Evolutionary conservation across 2,329 filamentous ascomycete genomes (phyloP).

Genomic region (Aureobasidium sp.): DNA sequence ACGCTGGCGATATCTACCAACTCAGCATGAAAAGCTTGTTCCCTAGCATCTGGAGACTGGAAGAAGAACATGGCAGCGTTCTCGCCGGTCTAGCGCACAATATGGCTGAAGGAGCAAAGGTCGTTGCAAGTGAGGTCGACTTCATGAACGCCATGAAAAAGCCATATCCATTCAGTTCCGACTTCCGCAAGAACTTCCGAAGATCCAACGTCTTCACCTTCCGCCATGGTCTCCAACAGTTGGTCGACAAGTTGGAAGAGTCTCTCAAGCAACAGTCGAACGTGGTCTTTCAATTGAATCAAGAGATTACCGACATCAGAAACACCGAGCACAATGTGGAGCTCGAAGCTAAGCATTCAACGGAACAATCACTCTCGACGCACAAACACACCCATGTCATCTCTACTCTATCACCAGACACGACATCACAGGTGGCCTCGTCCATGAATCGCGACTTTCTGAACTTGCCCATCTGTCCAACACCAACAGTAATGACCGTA

Average conservation of each 20-base stretch:
- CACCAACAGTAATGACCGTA: conserved; percentile 75
- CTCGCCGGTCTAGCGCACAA: conserved; percentile 23
- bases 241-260: conserved; percentile 29
- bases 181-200: conserved; percentile 26
- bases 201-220: conserved; percentile 35
- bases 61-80: conserved; percentile 36
- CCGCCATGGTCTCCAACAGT: conserved; percentile 33
- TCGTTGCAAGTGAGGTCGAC: conserved; percentile 27
- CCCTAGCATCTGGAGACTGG: conserved; percentile 41
- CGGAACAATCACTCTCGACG: conserved; percentile 16
- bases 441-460: neutral
- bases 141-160: conserved; percentile 22
- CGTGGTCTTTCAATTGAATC: conserved; percentile 32
- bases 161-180: conserved; percentile 14
- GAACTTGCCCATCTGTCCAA: neutral
- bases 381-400: conserved; percentile 47
- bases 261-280: conserved; percentile 30
- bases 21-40: conserved; percentile 63
- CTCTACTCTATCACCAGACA: conserved; percentile 48
- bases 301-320: conserved; percentile 31
- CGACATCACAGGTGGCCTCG: conserved; percentile 32
- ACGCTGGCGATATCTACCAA: conserved; percentile 77
- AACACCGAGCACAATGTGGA: conserved; percentile 14
- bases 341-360: conserved; percentile 16
- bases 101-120: conserved; percentile 25